These are phyloP conservation scores for Dothideomycetes sp. DNA, from an alignment of 2,329 filamentous ascomycete species.

Conservation along the genomic window DNA sequence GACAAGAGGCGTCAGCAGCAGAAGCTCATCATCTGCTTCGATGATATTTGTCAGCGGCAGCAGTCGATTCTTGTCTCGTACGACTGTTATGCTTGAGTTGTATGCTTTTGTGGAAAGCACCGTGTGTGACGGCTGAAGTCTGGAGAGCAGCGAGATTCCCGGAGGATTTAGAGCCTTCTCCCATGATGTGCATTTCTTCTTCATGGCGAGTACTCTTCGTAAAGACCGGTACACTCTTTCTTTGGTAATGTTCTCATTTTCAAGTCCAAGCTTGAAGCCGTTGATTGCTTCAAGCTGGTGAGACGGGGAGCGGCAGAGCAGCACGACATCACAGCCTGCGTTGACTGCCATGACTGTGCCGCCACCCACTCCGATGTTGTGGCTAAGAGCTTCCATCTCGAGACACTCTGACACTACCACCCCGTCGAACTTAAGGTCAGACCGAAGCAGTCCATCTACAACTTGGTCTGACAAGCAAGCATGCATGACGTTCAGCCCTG, in stretches of 20 bases:
- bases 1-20: slow-evolving; percentile 78
- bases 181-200: slow-evolving; percentile 81
- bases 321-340: slow-evolving; percentile 83
- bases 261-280: slow-evolving; percentile 76
- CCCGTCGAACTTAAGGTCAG: slow-evolving; percentile 78
- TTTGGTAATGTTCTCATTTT: slow-evolving; percentile 79
- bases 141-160: slow-evolving; percentile 63
- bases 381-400: slow-evolving; percentile 91
- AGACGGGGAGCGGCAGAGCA: slow-evolving; percentile 78
- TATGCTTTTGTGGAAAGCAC: slow-evolving; percentile 76
- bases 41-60: slow-evolving; percentile 74
- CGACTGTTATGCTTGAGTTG: slow-evolving; percentile 84
- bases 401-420: slow-evolving; percentile 92
- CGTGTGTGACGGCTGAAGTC: slow-evolving; percentile 73
- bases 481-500: slow-evolving; percentile 89
- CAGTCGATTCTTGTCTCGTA: slow-evolving; percentile 76
- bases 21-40: slow-evolving; percentile 75
- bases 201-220: slow-evolving; percentile 66
- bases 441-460: slow-evolving; percentile 78
- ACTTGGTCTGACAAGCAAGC: slow-evolving; percentile 89
- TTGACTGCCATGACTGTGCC: slow-evolving; percentile 97
- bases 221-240: slow-evolving; percentile 72
- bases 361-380: slow-evolving; percentile 93
- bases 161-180: slow-evolving; percentile 79
- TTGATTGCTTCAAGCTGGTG: slow-evolving; percentile 87